phyloP scores from a whole-genome alignment of 2,329 filamentous ascomycete genomes.

The Sphaerulina populicola region DNA sequence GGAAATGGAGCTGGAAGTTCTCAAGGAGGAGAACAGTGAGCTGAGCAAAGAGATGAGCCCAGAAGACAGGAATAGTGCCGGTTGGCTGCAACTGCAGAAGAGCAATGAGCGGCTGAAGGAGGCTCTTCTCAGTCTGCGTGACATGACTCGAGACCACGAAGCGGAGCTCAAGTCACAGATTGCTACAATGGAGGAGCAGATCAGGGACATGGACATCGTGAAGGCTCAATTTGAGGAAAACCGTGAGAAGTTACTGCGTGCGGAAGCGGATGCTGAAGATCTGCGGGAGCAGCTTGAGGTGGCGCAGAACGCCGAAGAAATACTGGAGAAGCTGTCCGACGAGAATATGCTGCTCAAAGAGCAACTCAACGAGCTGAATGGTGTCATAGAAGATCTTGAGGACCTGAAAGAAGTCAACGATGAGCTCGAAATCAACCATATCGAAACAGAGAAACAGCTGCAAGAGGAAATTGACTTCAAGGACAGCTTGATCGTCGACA shows the following conservation, averaged over 20 bases:
- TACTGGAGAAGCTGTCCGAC: constrained; percentile 85
- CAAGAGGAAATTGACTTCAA: constrained; percentile 88
- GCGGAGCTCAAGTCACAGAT: constrained; percentile 63
- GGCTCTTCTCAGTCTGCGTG: constrained; percentile 72
- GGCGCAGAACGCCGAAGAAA: constrained; percentile 78
- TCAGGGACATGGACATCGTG: constrained; percentile 36
- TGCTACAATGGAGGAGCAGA: constrained; percentile 33
- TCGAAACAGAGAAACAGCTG: constrained; percentile 87
- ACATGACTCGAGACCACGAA: constrained; percentile 80
- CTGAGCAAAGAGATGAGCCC: constrained; percentile 75
- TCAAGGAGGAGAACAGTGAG: constrained; percentile 79
- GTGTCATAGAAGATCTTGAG: constrained; percentile 77
- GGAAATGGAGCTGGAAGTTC: constrained; percentile 76
- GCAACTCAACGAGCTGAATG: constrained; percentile 72
- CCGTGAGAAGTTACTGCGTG: constrained; percentile 63
- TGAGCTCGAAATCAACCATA: constrained; percentile 86
- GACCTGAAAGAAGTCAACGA: constrained; percentile 86
- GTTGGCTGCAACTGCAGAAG: constrained; percentile 85
- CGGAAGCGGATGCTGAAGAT: constrained; percentile 71
- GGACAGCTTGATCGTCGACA: constrained; percentile 75
- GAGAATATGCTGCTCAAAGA: constrained; percentile 78
- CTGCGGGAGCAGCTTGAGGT: constrained; percentile 85
- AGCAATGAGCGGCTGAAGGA: constrained; percentile 82
- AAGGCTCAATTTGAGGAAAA: constrained; percentile 57
- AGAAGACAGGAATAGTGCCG: constrained; percentile 76